Evolutionary conservation across 805 yeast genomes (phyloP).

Genomic region (Clavispora carvajalis): DNA sequence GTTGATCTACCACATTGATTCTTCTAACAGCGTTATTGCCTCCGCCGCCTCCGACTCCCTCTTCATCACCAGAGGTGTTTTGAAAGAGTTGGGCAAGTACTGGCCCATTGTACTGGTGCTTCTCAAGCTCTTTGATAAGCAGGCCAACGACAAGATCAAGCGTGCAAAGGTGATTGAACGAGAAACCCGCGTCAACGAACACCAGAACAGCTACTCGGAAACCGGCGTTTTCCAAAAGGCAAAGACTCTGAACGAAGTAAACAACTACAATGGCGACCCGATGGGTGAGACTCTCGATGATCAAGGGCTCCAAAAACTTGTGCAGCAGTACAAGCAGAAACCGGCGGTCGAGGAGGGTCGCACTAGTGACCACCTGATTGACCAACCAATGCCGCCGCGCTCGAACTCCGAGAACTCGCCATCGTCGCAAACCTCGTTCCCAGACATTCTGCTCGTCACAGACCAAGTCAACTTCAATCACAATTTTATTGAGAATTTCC

Average conservation of each 20-base stretch:
- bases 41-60: slow-evolving; percentile 40
- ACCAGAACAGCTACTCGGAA: slow-evolving; percentile 14
- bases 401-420: slow-evolving; percentile 28
- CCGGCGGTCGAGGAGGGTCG: slow-evolving; percentile 2
- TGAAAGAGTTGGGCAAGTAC: slow-evolving; percentile 31
- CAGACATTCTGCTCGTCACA: slow-evolving; percentile 53
- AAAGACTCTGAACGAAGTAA: not conserved
- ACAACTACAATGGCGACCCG: not conserved
- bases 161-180: slow-evolving; percentile 36
- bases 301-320: slow-evolving; percentile 14
- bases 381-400: not conserved
- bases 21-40: slow-evolving; percentile 35
- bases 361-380: not conserved
- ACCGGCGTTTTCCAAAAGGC: not conserved
- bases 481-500: slow-evolving; percentile 46
- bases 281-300: not conserved
- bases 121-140: slow-evolving; percentile 34
- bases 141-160: slow-evolving; percentile 38
- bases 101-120: slow-evolving; percentile 39
- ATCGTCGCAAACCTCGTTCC: slow-evolving; percentile 37
- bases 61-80: slow-evolving; percentile 31
- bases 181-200: slow-evolving; percentile 35
- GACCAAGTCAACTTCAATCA: slow-evolving; percentile 43
- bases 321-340: slow-evolving; percentile 26
- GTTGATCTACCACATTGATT: slow-evolving; percentile 64